Percentiles rank a stretch among this genome's conserved stretches.
These are phyloP conservation scores for Phellinidium pouzarii DNA, from an alignment of 1,284 basidiomycete species.

Conservation along the genomic window DNA sequence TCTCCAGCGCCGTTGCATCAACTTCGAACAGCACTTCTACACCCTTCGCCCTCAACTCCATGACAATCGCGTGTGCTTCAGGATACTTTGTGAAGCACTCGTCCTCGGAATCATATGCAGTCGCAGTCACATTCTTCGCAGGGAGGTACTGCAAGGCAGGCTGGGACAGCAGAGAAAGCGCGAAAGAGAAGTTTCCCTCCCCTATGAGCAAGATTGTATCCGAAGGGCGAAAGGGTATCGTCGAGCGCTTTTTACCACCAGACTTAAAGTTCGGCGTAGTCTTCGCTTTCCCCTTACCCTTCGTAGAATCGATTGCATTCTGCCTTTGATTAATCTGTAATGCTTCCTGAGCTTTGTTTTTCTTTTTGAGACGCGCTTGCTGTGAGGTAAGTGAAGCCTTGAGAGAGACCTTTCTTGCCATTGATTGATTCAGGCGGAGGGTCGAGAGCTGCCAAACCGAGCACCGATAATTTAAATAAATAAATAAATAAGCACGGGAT, in stretches of 20 bases:
- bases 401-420: conserved; percentile 45
- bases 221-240: conserved; percentile 66
- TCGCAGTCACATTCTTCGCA: conserved; percentile 72
- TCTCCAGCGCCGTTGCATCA: conserved; percentile 78
- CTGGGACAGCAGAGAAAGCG: conserved; percentile 60
- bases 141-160: conserved; percentile 48
- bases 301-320: conserved; percentile 26
- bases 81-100: conserved; percentile 83
- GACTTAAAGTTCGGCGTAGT: conserved; percentile 19
- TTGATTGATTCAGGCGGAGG: neutral
- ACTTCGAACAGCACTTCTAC: conserved; percentile 76
- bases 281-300: conserved; percentile 25
- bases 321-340: conserved; percentile 42
- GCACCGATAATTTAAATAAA: neutral
- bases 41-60: conserved; percentile 49
- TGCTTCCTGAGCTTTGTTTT: conserved; percentile 41
- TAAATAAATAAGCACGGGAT: neutral
- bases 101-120: conserved; percentile 78
- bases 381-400: conserved; percentile 63
- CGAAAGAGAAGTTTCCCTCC: conserved; percentile 96
- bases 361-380: conserved; percentile 58
- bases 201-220: conserved; percentile 86
- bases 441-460: neutral
- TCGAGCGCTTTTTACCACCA: conserved; percentile 28
- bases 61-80: conserved; percentile 62